A percentile compares a stretch with the other conserved stretches of the same genome.
phyloP scores from a whole-genome alignment of 129 eudicot species.

The Arctium lappa region DNA sequence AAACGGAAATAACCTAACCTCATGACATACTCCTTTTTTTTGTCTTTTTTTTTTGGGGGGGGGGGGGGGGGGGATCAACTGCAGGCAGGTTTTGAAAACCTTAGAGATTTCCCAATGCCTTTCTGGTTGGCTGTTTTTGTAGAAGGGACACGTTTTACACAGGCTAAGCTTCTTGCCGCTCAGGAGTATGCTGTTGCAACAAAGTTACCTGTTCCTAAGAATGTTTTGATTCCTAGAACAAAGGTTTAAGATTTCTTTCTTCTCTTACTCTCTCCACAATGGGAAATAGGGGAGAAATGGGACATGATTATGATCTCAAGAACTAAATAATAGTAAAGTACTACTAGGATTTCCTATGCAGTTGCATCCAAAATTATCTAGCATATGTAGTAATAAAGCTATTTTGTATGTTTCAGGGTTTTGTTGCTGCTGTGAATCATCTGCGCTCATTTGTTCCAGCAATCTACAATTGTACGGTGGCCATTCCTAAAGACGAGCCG shows the following conservation, averaged over 20 bases:
- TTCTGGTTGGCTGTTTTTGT: slow-evolving; percentile 80
- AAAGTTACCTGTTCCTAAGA: slow-evolving; percentile 61
- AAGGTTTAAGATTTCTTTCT: slow-evolving; percentile 41
- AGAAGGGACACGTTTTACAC: slow-evolving; percentile 90
- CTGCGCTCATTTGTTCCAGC: slow-evolving; percentile 70
- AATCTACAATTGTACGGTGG: slow-evolving; percentile 56
- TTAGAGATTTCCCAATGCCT: slow-evolving; percentile 57
- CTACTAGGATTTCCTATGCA: not conserved
- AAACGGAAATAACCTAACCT: not conserved
- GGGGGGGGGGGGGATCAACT: not conserved
- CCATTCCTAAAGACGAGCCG: slow-evolving; percentile 54
- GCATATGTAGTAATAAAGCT: not conserved
- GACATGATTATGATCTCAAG: not conserved
- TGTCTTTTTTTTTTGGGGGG: not conserved
- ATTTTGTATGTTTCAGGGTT: slow-evolving; percentile 47
- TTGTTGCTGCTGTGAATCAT: slow-evolving; percentile 56
- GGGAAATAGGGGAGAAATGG: not conserved
- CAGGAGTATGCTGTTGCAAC: slow-evolving; percentile 57
- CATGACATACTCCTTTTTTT: not conserved
- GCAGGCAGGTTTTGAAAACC: slow-evolving; percentile 50
- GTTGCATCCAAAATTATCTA: slow-evolving; percentile 1
- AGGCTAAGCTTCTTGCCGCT: slow-evolving; percentile 64
- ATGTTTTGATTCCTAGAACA: slow-evolving; percentile 69
- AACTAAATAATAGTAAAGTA: not conserved
- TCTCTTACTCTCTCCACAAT: not conserved